Evolutionary conservation across 2,329 filamentous ascomycete genomes (phyloP), one percentile per base, ranked within the genome.

Genomic region (Aspergillus latus): DNA sequence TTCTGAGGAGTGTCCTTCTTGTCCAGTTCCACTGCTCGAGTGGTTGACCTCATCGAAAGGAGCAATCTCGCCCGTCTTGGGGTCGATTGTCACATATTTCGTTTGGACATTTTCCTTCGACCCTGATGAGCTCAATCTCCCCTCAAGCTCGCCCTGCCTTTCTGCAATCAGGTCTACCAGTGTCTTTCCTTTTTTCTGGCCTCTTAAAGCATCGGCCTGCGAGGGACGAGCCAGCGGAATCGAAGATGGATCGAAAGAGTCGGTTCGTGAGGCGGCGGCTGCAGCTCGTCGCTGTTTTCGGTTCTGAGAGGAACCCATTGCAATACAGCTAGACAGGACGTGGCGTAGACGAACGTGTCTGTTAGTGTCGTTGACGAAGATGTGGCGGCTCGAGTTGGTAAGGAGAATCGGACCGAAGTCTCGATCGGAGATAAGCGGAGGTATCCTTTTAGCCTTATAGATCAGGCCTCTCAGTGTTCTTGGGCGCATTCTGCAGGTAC

Each of bases 121-220:
- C 32, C 49, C 46, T 47, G 56, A 52, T 28, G 50, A 43, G 13
- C 48, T 59, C 8, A 43, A 44, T 9, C 53, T 53, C 11, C 48
- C 58, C 5, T 64, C 57, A 2, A 77, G 61, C 45, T 72, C 67
- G 21, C 66, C 66, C 49, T 78, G 74, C 52, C 74, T 66, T 62
- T 78, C 75, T 4, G 74, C 73, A 21, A 77, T 78, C 48, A 79
- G 70, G 49, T 79, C 75, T 59, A 76, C 71, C 30, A 79, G 62
- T 7, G 75, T 79, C 49, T 71, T 77, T 4, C 64, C 64, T 21
- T 43, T 40, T 3, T n/a, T 32, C 15, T 66, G 63, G 30, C 60
- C 54, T 8, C 58, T 60, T 34, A 60, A 57, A 6, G 56, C 28
- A 40, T 59, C 39, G 21, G 21, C n/a, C n/a, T n/a, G n/a, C n/a